Evolutionary conservation across 331 rosid genomes (phyloP).

Genomic region (Acacia concinna): DNA sequence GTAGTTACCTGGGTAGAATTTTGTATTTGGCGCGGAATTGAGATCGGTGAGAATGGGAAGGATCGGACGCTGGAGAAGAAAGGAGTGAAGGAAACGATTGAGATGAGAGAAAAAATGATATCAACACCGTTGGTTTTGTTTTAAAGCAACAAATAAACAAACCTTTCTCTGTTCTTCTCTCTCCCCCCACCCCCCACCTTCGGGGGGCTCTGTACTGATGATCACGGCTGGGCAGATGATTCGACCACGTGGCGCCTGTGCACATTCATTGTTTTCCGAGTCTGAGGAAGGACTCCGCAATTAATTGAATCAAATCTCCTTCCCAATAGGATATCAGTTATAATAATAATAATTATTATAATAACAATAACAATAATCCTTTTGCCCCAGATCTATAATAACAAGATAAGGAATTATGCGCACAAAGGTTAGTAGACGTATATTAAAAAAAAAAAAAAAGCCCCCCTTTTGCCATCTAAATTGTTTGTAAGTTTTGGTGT

Average conservation of each 20-base stretch:
- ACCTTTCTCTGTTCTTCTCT: not conserved
- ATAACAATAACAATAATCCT: no score
- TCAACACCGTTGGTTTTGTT: constrained; percentile 92
- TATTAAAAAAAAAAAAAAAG: no score
- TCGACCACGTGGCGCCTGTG: constrained; percentile 45
- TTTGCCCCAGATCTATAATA: no score
- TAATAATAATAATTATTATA: no score
- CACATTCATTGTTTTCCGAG: not conserved
- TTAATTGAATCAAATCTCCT: not conserved
- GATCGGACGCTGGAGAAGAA: constrained; percentile 99
- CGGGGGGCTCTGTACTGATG: not conserved
- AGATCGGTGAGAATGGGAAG: constrained; percentile 56
- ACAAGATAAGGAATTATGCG: no score
- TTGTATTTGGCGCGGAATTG: constrained; percentile 80
- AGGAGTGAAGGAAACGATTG: constrained; percentile 80
- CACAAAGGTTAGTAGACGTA: no score
- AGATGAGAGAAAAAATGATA: constrained; percentile 64
- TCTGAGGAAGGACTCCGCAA: not conserved
- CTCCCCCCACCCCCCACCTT: not conserved
- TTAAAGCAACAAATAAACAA: constrained; percentile 6
- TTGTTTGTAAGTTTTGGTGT: no score
- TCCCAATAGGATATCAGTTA: no score
- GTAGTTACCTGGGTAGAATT: constrained; percentile 2
- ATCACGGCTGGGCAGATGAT: constrained; percentile 25
- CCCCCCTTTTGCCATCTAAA: no score